Evolutionary conservation across 495 filamentous ascomycete genomes (phyloP).

Genomic region (Penicillium odoratum): DNA sequence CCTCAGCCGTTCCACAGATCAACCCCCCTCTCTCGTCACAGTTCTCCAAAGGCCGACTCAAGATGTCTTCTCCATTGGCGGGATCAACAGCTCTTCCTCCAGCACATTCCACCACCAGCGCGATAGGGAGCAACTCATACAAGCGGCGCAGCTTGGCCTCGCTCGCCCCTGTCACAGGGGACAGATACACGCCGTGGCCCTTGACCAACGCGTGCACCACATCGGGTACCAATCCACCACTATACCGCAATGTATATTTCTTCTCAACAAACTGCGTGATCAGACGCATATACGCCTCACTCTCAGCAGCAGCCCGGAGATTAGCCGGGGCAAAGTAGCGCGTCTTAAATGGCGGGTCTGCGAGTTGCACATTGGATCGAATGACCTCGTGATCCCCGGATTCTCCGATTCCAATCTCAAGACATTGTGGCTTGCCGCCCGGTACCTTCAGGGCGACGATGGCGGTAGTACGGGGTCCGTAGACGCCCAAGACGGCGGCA

Average conservation of each 20-base stretch:
- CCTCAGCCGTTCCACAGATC: slow-evolving; percentile 47
- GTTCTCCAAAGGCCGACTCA: slow-evolving; percentile 33
- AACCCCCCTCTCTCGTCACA: slow-evolving; percentile 49
- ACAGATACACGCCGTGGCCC: slow-evolving; percentile 53
- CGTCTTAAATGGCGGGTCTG: slow-evolving; percentile 29
- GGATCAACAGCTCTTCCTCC: slow-evolving; percentile 49
- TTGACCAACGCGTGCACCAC: slow-evolving; percentile 52
- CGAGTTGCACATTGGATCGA: slow-evolving; percentile 30
- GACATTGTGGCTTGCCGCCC: slow-evolving; percentile 25
- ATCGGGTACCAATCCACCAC: slow-evolving; percentile 54
- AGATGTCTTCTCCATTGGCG: slow-evolving; percentile 32
- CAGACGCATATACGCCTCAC: slow-evolving; percentile 40
- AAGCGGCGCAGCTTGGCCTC: slow-evolving; percentile 51
- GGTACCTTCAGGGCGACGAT: slow-evolving; percentile 46
- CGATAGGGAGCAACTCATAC: slow-evolving; percentile 52
- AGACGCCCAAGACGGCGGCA: slow-evolving; percentile 49
- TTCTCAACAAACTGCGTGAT: slow-evolving; percentile 39
- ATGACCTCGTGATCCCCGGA: slow-evolving; percentile 31
- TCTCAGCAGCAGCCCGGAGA: slow-evolving; percentile 45
- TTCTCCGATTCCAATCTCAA: slow-evolving; percentile 44
- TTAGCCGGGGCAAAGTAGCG: slow-evolving; percentile 57
- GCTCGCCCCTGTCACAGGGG: slow-evolving; percentile 43
- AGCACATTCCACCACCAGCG: slow-evolving; percentile 53
- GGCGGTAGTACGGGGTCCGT: slow-evolving; percentile 51
- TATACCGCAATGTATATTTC: slow-evolving; percentile 52